These are phyloP conservation scores for Bidens hawaiensis DNA, from an alignment of 140 eudicot genomes.

Conservation along the genomic window DNA sequence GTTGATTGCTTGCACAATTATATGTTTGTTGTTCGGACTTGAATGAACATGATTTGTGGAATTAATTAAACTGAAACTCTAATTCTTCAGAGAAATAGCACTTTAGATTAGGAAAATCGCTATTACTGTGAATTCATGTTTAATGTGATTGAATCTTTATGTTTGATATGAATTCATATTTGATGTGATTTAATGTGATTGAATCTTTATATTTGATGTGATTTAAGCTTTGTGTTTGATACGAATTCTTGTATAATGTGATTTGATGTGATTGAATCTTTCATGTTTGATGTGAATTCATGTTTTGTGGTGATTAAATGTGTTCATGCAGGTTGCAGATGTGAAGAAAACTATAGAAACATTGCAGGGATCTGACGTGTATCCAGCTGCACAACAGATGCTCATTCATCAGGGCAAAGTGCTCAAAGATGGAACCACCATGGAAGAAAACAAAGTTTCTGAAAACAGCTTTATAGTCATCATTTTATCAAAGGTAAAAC, in stretches of 20 bases:
- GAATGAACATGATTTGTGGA: not conserved
- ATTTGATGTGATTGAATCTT: no score
- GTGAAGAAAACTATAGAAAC: slow-evolving; percentile 79
- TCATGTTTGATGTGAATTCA: no score
- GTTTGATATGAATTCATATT: no score
- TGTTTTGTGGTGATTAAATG: not conserved
- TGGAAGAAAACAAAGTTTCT: slow-evolving; percentile 76
- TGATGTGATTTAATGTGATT: no score
- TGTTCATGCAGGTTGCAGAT: slow-evolving; percentile 57
- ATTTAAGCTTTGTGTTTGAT: no score
- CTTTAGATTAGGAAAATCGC: no score
- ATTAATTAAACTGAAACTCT: no score
- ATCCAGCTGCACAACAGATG: slow-evolving; percentile 84
- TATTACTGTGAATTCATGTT: slow-evolving; percentile 1
- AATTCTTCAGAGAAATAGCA: no score
- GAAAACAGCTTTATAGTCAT: slow-evolving; percentile 74
- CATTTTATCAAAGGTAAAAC: slow-evolving; percentile 73
- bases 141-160: not conserved
- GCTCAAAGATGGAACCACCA: slow-evolving; percentile 79
- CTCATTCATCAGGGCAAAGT: slow-evolving; percentile 87
- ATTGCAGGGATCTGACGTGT: slow-evolving; percentile 63
- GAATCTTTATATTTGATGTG: no score
- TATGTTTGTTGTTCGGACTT: no score
- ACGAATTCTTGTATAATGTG: no score
- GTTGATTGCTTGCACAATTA: no score